phyloP scores from a whole-genome alignment of 768 basidiomycete species.

The Auriscalpium microsporum region DNA sequence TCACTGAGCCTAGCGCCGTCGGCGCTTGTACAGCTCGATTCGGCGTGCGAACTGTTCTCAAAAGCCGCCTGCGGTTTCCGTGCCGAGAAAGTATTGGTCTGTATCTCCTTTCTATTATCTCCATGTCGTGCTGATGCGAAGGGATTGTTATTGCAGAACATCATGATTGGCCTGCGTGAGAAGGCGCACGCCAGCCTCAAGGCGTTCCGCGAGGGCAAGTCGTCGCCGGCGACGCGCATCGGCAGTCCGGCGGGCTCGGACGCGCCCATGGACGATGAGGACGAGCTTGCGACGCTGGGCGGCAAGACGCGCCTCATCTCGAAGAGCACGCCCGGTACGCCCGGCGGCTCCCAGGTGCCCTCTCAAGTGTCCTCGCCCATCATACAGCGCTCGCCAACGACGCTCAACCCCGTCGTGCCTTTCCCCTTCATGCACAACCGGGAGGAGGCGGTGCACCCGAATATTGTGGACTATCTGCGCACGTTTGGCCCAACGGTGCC shows the following conservation, averaged over 20 bases:
- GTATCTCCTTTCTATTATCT: slow-evolving; percentile 10
- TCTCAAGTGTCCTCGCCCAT: slow-evolving; percentile 17
- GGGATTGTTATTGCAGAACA: slow-evolving; percentile 30
- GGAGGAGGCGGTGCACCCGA: slow-evolving; percentile 47
- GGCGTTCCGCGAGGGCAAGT: slow-evolving; percentile 53
- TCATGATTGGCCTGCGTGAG: slow-evolving; percentile 56
- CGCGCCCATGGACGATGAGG: slow-evolving; percentile 48
- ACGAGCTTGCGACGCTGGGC: slow-evolving; percentile 51
- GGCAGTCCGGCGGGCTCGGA: slow-evolving; percentile 31
- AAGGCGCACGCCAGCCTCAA: slow-evolving; percentile 59
- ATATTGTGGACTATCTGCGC: slow-evolving; percentile 59
- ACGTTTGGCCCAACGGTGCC: slow-evolving; percentile 37
- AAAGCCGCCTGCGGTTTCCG: slow-evolving; percentile 59
- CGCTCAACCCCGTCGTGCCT: slow-evolving; percentile 65
- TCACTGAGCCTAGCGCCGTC: slow-evolving; percentile 74
- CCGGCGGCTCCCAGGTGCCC: slow-evolving; percentile 16
- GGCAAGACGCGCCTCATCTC: slow-evolving; percentile 61
- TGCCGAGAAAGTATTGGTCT: slow-evolving; percentile 57
- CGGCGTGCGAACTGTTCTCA: slow-evolving; percentile 67
- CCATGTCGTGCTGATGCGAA: not conserved
- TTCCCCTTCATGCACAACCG: slow-evolving; percentile 48
- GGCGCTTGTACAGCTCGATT: slow-evolving; percentile 64
- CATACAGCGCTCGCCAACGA: slow-evolving; percentile 59
- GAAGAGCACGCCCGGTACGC: slow-evolving; percentile 38
- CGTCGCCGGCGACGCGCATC: slow-evolving; percentile 32